These are phyloP conservation scores for Suillus paluster DNA, from an alignment of 768 basidiomycete genomes.

Conservation along the genomic window DNA sequence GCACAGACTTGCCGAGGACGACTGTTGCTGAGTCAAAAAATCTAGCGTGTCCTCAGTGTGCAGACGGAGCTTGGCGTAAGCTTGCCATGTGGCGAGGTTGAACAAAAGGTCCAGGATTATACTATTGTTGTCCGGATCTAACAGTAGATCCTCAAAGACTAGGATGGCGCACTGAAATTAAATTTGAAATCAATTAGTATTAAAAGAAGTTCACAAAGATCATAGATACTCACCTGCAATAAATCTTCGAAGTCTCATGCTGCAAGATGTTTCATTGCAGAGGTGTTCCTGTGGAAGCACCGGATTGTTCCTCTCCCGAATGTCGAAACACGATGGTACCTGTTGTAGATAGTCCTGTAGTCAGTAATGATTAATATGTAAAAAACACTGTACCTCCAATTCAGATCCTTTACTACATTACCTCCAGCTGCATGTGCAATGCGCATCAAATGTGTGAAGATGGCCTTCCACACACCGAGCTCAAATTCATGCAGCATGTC, in stretches of 20 bases:
- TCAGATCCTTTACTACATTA: conserved; percentile 17
- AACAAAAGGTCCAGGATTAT: conserved; percentile 31
- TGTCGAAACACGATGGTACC: conserved; percentile 31
- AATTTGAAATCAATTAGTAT: neutral
- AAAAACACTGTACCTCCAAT: conserved; percentile 26
- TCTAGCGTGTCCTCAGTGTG: conserved; percentile 29
- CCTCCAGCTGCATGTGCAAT: conserved; percentile 25
- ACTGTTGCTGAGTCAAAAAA: conserved; percentile 26
- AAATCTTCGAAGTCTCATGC: conserved; percentile 44
- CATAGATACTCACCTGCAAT: conserved; percentile 26
- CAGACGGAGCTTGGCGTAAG: conserved; percentile 37
- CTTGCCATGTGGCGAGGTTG: conserved; percentile 39
- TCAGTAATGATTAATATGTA: neutral
- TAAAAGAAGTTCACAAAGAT: no score
- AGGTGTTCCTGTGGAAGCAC: conserved; percentile 32
- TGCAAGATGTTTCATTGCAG: conserved; percentile 40
- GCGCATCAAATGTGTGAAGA: conserved; percentile 40
- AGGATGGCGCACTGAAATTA: conserved; percentile 37
- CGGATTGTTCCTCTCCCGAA: conserved; percentile 39
- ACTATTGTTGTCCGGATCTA: conserved; percentile 25
- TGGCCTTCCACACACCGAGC: conserved; percentile 41
- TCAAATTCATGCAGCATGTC: conserved; percentile 47
- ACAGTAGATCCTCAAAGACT: conserved; percentile 43
- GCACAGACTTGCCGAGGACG: conserved; percentile 24
- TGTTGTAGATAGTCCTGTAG: conserved; percentile 12